Evolutionary conservation across 2,329 filamentous ascomycete genomes (phyloP), one percentile per base, ranked within the genome.

Genomic region (Claviceps sp.): DNA sequence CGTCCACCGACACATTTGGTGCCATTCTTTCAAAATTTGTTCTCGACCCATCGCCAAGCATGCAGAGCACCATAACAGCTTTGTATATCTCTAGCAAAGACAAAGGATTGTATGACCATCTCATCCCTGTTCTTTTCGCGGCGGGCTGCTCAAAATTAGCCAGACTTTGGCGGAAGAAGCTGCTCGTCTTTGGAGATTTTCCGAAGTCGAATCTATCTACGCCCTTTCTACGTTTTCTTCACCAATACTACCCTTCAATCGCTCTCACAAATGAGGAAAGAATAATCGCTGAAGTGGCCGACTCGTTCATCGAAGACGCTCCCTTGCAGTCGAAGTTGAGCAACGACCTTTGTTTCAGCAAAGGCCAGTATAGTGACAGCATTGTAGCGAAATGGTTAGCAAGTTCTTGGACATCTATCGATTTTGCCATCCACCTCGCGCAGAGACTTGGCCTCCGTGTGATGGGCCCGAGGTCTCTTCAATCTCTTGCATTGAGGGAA

Each of bases 361-460:
- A 54, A 52, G 57, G 61, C 20, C 58, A 57, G 18, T 63, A 61
- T 38, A 62, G 60, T 43, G 65, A 68, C 48, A 59, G 81, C 56
- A 84, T 94, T 34, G 84, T 86, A 18, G 85, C 89, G n/a, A 79
- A 83, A 56, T 81, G 89, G 70, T 90, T 95, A 63, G 89, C 89
- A 9, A 83, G 74, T 53, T 70, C 70, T 18, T 85, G 87, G 65
- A 76, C 93, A 22, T 79, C 83, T 1, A 72, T 89, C 9, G 81
- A 90, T 52, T 78, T 84, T 57, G 80, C 88, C 26, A 79, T 94
- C 51, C 78, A 78, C 37, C 76, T 86, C 6, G 70, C 93, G 18
- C 74, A 77, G 52, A 79, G 85, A 59, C 77, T 95, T 49, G 86
- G 86, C 2, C 71, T 94, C 5, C 73, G 79, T 47, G 71, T 74